Conservation (phyloP, 148 eudicot genomes). For the Fagopyrum homotropicum region DNA sequence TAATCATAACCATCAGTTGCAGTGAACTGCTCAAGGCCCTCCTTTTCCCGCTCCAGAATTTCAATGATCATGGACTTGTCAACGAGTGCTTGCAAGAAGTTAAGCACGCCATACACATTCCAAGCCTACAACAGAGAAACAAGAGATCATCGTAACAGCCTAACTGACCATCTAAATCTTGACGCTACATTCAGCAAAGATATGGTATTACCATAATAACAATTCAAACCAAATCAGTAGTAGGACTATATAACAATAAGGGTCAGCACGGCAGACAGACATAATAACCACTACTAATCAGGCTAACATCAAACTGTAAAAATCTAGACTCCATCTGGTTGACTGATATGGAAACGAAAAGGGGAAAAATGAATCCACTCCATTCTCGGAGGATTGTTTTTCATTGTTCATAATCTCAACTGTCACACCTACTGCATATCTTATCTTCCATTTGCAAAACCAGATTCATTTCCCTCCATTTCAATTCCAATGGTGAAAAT, state of each 20-base stretch:
- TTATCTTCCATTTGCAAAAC: no score
- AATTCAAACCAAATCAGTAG: neutral
- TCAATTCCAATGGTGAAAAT: no score
- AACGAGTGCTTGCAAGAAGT: constrained; percentile 92
- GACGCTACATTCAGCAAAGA: neutral
- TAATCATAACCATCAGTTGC: constrained; percentile 96
- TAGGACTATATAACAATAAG: neutral
- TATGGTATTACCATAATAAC: neutral
- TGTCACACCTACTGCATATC: no score
- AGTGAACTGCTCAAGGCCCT: constrained; percentile 88
- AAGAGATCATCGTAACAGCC: neutral
- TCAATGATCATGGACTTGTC: constrained; percentile 82
- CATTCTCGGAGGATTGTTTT: no score
- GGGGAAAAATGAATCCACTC: no score
- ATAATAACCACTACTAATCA: no score
- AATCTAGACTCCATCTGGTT: no score
- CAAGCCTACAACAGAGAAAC: constrained; percentile 53
- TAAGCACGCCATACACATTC: constrained; percentile 98
- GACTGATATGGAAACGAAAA: no score
- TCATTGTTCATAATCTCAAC: no score
- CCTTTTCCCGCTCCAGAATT: constrained; percentile 80
- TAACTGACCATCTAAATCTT: constrained; percentile 17
- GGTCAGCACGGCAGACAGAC: constrained; percentile 19
- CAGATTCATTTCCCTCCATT: no score
- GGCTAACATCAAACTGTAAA: no score